phyloP scores from a whole-genome alignment of 177 flowering plant genomes.

The Vitis hybrid region DNA sequence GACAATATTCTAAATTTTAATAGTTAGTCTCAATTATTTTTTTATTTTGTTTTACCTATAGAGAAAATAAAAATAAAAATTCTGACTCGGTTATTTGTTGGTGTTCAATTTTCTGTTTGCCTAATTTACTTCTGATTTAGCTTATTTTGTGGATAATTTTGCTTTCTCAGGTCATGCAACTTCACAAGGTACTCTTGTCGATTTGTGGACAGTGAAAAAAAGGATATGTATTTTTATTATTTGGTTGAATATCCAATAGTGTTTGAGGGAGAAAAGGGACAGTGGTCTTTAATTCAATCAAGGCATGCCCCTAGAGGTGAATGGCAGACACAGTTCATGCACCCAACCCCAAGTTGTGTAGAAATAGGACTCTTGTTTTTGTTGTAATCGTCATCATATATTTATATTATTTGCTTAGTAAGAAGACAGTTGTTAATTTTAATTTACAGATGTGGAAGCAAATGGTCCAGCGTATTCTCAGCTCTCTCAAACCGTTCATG shows the following conservation, averaged over 20 bases:
- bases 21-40: too few relatives aligned
- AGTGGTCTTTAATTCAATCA: too few relatives aligned
- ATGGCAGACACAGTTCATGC: too few relatives aligned
- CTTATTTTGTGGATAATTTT: conserved; percentile 27
- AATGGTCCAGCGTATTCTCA: conserved; percentile 43
- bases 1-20: too few relatives aligned
- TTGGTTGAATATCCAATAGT: background rate
- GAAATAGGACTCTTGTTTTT: too few relatives aligned
- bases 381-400: too few relatives aligned
- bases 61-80: too few relatives aligned
- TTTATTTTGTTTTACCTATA: too few relatives aligned
- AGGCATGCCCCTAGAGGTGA: too few relatives aligned
- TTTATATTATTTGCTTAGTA: too few relatives aligned
- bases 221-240: background rate
- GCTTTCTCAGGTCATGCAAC: conserved; percentile 27
- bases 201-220: background rate
- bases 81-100: background rate
- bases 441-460: conserved; percentile 44
- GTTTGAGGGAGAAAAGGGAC: too few relatives aligned
- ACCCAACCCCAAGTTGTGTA: too few relatives aligned
- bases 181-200: conserved; percentile 19
- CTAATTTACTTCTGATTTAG: background rate
- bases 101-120: background rate
- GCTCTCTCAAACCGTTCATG: conserved; percentile 53
- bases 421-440: background rate